A percentile compares a stretch with the other conserved stretches of the same genome.
phyloP scores from a whole-genome alignment of 371 early-diverging fungal genomes.

The Rhizopus microsporus region DNA sequence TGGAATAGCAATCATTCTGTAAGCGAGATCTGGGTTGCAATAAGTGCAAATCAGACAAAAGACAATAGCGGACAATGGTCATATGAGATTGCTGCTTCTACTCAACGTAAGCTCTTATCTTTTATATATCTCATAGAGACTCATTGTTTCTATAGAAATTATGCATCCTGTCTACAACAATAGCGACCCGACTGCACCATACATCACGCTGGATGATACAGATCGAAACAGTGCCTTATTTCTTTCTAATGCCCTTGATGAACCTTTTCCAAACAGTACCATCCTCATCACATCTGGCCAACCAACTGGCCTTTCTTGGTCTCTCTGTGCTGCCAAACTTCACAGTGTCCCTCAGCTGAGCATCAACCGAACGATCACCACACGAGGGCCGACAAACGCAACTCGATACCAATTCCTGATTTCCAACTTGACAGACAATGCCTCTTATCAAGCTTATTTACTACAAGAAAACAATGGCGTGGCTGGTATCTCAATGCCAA shows the following conservation, averaged over 20 bases:
- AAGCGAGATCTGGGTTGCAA: conserved; percentile 42
- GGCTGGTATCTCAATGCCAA: conserved; percentile 37
- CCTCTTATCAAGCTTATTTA: conserved; percentile 49
- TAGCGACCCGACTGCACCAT: conserved; percentile 25
- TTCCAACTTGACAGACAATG: conserved; percentile 36
- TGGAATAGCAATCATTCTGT: conserved; percentile 32
- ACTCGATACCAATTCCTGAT: conserved; percentile 38
- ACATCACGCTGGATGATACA: conserved; percentile 55
- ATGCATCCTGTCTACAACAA: conserved; percentile 32
- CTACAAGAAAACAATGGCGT: conserved; percentile 34
- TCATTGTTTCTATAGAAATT: conserved; percentile 18
- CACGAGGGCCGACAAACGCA: conserved; percentile 26
- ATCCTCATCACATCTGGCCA: conserved; percentile 39
- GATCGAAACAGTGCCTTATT: conserved; percentile 57
- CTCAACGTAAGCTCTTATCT: conserved; percentile 38
- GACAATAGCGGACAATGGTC: conserved; percentile 46
- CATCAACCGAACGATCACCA: conserved; percentile 37
- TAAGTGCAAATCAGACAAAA: conserved; percentile 20
- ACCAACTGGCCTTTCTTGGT: conserved; percentile 43
- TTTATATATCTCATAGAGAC: neutral
- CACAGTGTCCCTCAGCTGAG: conserved; percentile 31
- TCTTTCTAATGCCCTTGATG: conserved; percentile 36
- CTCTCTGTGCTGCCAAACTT: conserved; percentile 51
- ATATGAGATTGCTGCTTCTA: conserved; percentile 58
- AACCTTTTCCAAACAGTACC: conserved; percentile 37